Percentiles rank a stretch among this genome's conserved stretches.
Evolutionary conservation across 2,329 filamentous ascomycete genomes (phyloP).

Genomic region (Fusarium marasasianum): DNA sequence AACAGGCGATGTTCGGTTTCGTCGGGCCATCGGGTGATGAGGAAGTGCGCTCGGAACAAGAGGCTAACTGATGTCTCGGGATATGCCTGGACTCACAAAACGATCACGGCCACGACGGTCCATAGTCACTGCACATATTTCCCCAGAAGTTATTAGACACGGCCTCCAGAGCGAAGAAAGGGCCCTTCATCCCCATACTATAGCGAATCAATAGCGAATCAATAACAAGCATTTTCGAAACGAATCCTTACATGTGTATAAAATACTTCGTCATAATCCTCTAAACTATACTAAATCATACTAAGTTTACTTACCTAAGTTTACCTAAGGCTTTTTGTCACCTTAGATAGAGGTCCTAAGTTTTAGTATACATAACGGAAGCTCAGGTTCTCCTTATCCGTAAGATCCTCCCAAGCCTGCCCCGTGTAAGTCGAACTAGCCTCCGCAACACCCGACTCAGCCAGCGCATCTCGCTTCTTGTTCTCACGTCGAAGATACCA

Average conservation of each 20-base stretch:
- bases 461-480: conserved; percentile 62
- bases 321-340: too few relatives aligned
- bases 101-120: not conserved
- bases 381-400: conserved; percentile 68
- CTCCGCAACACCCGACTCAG: conserved; percentile 52
- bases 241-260: too few relatives aligned
- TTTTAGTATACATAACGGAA: conserved; percentile 62
- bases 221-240: not conserved
- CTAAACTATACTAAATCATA: too few relatives aligned
- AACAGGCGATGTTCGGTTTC: not conserved
- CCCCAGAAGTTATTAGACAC: not conserved
- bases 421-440: conserved; percentile 46
- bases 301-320: too few relatives aligned
- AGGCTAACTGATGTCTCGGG: not conserved
- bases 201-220: not conserved
- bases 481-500: conserved; percentile 69
- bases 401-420: conserved; percentile 71
- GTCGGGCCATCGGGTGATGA: not conserved
- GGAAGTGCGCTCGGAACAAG: not conserved
- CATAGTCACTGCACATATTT: not conserved
- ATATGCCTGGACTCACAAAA: not conserved
- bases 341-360: too few relatives aligned
- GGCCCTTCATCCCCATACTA: not conserved
- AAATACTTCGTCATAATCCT: too few relatives aligned
- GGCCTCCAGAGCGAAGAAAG: not conserved